Base-by-base conservation (phyloP, 2,329 filamentous ascomycete genomes). In the Xylaria sp. region DNA sequence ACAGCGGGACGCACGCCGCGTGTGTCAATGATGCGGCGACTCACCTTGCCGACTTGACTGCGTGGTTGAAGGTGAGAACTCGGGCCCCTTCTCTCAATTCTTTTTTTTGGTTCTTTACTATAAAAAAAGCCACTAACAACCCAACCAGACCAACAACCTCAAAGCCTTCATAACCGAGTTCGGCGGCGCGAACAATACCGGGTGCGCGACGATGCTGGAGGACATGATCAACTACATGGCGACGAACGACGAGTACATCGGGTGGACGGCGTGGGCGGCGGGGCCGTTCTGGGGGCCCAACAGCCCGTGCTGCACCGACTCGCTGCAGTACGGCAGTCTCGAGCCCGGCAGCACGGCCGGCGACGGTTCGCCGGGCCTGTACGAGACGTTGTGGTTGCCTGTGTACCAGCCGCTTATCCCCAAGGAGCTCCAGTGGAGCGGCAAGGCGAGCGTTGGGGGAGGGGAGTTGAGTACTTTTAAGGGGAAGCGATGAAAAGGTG, bases 141-240 rank as follows among this genome's bases (percentile, higher is more conserved):
- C 32, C 5, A 51, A n/a, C 4, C 27, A 68, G 65, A 47, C 55
- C 12, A 65, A 68, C 42, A 60, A 57, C 34, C 71, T 84, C 66
- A 85, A 84, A 71, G 84, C 83, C 48, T 82, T 86, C 73, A 79
- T 85, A 51, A 84, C 83, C 51, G 83, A 85, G 69, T 85, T 85
- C 69, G 84, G 84, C 54, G 83, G 81, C 3, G 76, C 79, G 7
- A 83, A 84, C 69, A 81, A 82, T 45, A 83, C 82, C 0, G 79
- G 78, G 54, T 82, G 81, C 68, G 78, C 74, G 0, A 69, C 73
- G 2, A 83, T 83, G 74, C 78, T 85, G 4, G 75, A 76, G 12
- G 78, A 80, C 34, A 81, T 84, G 6, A 67, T 85, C 14, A 79
- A 82, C 60, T 83, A 84, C 73, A 84, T 86, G 79, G 76, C 79